These are phyloP conservation scores for Spathaspora girioi DNA, from an alignment of 805 yeast genomes.

Conservation along the genomic window DNA sequence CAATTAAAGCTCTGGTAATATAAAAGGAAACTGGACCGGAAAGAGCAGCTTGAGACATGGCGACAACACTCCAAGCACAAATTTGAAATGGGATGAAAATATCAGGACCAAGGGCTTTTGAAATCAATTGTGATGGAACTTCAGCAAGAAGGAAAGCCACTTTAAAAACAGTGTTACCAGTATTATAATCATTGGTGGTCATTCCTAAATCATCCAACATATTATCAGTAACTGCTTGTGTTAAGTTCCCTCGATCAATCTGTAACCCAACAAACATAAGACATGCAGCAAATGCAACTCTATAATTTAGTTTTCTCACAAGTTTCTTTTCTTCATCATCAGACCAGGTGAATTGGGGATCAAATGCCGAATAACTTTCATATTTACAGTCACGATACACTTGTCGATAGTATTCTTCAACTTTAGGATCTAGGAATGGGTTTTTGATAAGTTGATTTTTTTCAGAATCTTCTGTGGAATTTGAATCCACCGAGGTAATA, in stretches of 20 bases:
- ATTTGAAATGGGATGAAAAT: conserved; percentile 60
- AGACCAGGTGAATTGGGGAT: conserved; percentile 57
- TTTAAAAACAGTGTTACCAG: conserved; percentile 53
- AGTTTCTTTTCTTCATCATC: conserved; percentile 47
- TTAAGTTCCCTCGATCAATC: conserved; percentile 54
- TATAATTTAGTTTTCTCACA: conserved; percentile 49
- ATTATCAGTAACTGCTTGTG: conserved; percentile 57
- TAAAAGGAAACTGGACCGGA: conserved; percentile 37
- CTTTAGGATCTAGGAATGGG: conserved; percentile 6
- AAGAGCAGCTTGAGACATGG: conserved; percentile 42
- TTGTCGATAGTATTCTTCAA: conserved; percentile 4
- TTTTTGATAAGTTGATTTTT: neutral
- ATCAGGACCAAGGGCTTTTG: conserved; percentile 64
- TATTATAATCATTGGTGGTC: conserved; percentile 56
- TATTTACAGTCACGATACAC: conserved; percentile 33
- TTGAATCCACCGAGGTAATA: conserved; percentile 3
- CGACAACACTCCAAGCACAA: conserved; percentile 53
- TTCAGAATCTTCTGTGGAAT: conserved; percentile 1
- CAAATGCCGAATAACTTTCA: conserved; percentile 54
- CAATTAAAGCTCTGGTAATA: conserved; percentile 49
- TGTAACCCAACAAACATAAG: conserved; percentile 57
- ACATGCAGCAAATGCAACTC: conserved; percentile 56
- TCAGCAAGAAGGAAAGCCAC: conserved; percentile 55
- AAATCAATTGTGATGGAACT: conserved; percentile 61
- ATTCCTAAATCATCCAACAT: conserved; percentile 48